Evolutionary conservation across 2,329 filamentous ascomycete genomes (phyloP).

Genomic region (Cladosporium velox): DNA sequence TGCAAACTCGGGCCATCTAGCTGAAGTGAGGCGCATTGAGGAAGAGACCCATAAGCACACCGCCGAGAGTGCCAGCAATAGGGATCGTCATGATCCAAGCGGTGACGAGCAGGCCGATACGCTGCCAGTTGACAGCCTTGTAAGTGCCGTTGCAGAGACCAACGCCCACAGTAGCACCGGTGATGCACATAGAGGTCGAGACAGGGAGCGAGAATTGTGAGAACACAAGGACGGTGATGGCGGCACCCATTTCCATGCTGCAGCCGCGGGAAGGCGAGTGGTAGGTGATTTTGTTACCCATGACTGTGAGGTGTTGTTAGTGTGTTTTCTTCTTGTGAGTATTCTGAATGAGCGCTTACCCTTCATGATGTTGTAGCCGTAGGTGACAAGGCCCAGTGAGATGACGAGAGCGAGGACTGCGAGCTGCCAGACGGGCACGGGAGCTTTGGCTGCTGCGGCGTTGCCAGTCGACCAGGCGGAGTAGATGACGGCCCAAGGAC

Average conservation of each 20-base stretch:
- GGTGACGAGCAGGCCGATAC: constrained; percentile 61
- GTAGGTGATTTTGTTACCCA: constrained; percentile 62
- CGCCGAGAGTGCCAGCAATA: constrained; percentile 58
- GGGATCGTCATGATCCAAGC: constrained; percentile 65
- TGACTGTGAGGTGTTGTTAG: constrained; percentile 28
- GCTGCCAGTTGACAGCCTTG: constrained; percentile 64
- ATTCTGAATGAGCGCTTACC: constrained; percentile 50
- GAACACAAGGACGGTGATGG: constrained; percentile 64
- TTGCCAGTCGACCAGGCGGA: constrained; percentile 58
- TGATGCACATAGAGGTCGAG: constrained; percentile 67
- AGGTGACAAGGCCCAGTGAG: constrained; percentile 61
- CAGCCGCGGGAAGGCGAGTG: constrained; percentile 62
- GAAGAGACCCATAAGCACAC: constrained; percentile 63
- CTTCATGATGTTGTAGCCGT: constrained; percentile 66
- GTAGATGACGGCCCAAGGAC: constrained; percentile 65
- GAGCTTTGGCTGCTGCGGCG: constrained; percentile 58
- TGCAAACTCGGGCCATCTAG: neutral
- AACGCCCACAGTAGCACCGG: constrained; percentile 63
- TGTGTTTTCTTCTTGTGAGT: too few species aligned
- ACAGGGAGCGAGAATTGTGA: constrained; percentile 64
- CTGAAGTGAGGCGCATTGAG: constrained; percentile 58
- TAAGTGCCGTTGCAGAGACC: constrained; percentile 62
- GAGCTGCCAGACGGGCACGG: constrained; percentile 74
- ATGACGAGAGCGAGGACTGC: constrained; percentile 63
- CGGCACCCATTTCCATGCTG: constrained; percentile 62